Conservation (phyloP, 75 land plant genomes). For the Cryptomeria japonica region DNA sequence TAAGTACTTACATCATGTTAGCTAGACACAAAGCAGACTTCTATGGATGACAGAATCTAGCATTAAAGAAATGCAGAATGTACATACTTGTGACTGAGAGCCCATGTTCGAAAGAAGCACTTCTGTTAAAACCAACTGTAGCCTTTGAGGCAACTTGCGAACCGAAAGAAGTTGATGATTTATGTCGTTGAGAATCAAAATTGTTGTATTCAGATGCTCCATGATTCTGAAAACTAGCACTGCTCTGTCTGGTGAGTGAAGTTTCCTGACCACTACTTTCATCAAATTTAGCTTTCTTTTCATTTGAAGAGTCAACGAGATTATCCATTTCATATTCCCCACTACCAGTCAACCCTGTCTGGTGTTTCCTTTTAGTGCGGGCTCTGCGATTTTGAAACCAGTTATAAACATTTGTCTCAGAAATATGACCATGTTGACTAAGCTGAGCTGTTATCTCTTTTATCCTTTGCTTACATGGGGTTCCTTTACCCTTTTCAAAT, state of each 20-base stretch:
- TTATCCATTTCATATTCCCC: constrained; percentile 55
- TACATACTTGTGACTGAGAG: constrained; percentile 19
- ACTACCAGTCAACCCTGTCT: constrained; percentile 14
- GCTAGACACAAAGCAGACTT: neutral
- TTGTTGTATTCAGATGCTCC: neutral
- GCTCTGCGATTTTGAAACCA: constrained; percentile 98
- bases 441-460: constrained; percentile 75
- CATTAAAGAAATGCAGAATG: neutral
- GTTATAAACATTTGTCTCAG: constrained; percentile 92
- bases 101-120: constrained; percentile 17
- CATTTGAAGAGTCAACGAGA: constrained; percentile 35
- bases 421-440: constrained; percentile 68
- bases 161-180: neutral
- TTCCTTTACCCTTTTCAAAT: constrained; percentile 72
- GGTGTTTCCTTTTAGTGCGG: constrained; percentile 83
- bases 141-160: constrained; percentile 14
- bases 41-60: neutral
- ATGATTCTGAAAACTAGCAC: constrained; percentile 2
- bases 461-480: constrained; percentile 89
- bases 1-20: neutral
- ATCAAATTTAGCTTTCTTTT: constrained; percentile 43
- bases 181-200: neutral
- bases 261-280: constrained; percentile 4
- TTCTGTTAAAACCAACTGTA: constrained; percentile 13
- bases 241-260: neutral